Base-by-base conservation (phyloP, 83 land plant genomes). In the Larix sibirica region DNA sequence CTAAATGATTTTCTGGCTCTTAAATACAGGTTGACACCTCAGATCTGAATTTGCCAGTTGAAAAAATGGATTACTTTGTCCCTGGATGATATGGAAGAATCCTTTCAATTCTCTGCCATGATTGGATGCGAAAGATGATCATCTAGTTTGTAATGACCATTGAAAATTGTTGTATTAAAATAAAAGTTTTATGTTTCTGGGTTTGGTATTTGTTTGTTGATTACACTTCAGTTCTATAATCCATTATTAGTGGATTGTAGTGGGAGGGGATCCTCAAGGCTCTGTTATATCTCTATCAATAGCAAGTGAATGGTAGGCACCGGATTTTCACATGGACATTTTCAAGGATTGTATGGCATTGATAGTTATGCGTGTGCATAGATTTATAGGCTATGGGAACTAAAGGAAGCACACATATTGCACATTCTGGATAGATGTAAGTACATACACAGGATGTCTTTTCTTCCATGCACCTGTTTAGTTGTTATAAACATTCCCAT, bases 31-130 rank as follows among this genome's bases (percentile, higher is more conserved):
- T 94, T 61, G 98, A 97, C 56, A 93, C 99, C 44, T 97, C 99
- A 78, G 94, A 89, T 61, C 83, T 97, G 65, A 97, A 97, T 87
- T 92, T 95, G 31, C 93, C 99, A 0, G 98, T 97, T 69, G 99
- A 97, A 12, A 97, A 91, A 91, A 97, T 97, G 99, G 99, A 97
- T 81, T 97, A 88, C 75, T 97, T 75, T 83, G 96, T 97, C 33
- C 96, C 99, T 60, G 96, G 99, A 16, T 97, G 86, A 96, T 83
- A 63, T 38, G 47, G 50, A 4, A 26, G 42, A 33, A 17, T 3
- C 56, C 38, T n/a, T 24, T 73, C 16, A 20, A 44, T 73, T 73
- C 56, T 3, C 12, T 73, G 26, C 40, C 77, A 42, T 54, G 58
- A 13, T 54, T 54, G 58, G 77, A 44, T 3, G 24, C 44, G 56